phyloP scores from a whole-genome alignment of 495 filamentous ascomycete genomes.

The Bombardia bombarda region DNA sequence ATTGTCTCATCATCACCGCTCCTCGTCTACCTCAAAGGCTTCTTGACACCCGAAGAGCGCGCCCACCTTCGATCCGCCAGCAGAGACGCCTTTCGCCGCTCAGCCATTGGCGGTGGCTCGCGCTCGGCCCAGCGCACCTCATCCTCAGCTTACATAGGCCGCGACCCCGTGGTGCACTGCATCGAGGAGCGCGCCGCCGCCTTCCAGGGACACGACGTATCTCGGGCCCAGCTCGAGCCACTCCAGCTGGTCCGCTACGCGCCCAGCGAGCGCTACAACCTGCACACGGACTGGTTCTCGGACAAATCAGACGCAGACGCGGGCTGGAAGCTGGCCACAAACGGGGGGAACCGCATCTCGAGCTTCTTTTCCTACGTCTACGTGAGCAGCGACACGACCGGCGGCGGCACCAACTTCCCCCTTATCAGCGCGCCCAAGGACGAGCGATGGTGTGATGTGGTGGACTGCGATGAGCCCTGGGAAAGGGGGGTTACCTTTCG shows the following conservation, averaged over 20 bases:
- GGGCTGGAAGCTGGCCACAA: too few relatives aligned
- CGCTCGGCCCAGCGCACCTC: slow-evolving; percentile 29
- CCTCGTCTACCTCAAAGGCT: slow-evolving; percentile 43
- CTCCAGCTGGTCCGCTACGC: slow-evolving; percentile 43
- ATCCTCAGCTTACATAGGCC: slow-evolving; percentile 28
- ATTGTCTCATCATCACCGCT: slow-evolving; percentile 43
- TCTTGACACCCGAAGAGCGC: slow-evolving; percentile 30
- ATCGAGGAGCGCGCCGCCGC: slow-evolving; percentile 55
- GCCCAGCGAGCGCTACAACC: slow-evolving; percentile 33
- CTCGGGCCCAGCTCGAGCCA: slow-evolving; percentile 35
- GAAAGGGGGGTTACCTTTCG: slow-evolving; percentile 55
- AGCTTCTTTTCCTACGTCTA: slow-evolving; percentile 48
- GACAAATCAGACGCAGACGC: slow-evolving; percentile 24
- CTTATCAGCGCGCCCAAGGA: slow-evolving; percentile 22
- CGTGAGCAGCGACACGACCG: slow-evolving; percentile 32
- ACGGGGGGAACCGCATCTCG: slow-evolving; percentile 38
- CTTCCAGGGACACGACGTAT: slow-evolving; percentile 52
- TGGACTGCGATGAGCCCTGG: slow-evolving; percentile 45
- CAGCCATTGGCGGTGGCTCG: slow-evolving; percentile 22
- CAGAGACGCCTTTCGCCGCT: slow-evolving; percentile 23
- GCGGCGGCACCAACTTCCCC: slow-evolving; percentile 48
- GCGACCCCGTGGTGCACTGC: slow-evolving; percentile 52
- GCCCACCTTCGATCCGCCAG: slow-evolving; percentile 25
- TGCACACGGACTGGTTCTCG: slow-evolving; percentile 49
- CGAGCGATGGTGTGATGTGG: slow-evolving; percentile 46